Percentiles rank a stretch among this genome's conserved stretches.
Evolutionary conservation across 257 asterid species (phyloP).

Genomic region (Solanum habrochaites): DNA sequence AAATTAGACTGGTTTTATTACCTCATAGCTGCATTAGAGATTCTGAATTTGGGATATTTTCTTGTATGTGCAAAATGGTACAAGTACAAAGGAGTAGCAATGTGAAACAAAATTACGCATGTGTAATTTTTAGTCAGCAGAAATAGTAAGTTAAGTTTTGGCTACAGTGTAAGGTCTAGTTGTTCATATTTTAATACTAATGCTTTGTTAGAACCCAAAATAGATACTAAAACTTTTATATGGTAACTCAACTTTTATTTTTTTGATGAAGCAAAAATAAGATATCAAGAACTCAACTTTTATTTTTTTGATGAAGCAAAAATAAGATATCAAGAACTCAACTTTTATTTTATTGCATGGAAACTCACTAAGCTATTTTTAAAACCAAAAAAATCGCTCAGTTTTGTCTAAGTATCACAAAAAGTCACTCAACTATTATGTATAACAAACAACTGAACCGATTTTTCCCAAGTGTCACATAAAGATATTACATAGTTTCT

Average conservation of each 20-base stretch:
- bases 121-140: background rate
- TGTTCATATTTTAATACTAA: background rate
- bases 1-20: slow-evolving; percentile 15
- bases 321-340: too few relatives aligned
- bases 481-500: too few relatives aligned
- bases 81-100: slow-evolving; percentile 6
- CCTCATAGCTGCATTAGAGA: slow-evolving; percentile 9
- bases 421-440: background rate
- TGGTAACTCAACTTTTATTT: background rate
- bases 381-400: background rate
- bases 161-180: background rate
- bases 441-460: background rate
- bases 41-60: slow-evolving; percentile 11
- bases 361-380: background rate
- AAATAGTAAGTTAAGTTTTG: background rate
- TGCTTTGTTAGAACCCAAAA: background rate
- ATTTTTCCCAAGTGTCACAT: background rate
- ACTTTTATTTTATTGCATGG: background rate
- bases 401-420: background rate
- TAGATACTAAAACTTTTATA: background rate
- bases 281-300: background rate
- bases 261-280: too few relatives aligned
- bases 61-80: slow-evolving; percentile 19
- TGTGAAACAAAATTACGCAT: background rate
- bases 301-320: too few relatives aligned